Conservation (phyloP, 768 basidiomycete genomes). For the Cytidiella melzeri region DNA sequence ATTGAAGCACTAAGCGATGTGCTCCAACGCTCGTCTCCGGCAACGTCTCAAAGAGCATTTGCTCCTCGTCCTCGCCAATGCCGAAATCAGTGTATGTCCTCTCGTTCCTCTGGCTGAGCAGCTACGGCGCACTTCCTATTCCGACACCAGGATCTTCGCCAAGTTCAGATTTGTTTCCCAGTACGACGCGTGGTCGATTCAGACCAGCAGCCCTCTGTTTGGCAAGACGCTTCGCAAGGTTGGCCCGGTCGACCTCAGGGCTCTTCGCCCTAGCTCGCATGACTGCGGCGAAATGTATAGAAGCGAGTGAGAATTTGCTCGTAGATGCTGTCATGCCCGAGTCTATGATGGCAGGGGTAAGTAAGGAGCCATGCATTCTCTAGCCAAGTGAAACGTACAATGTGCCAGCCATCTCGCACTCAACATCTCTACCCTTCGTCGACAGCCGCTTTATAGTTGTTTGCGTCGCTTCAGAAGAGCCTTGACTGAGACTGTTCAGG, state of each 20-base stretch:
- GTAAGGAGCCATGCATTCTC: no score
- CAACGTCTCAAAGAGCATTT: conserved; percentile 60
- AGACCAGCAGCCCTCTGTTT: conserved; percentile 31
- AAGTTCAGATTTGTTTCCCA: conserved; percentile 70
- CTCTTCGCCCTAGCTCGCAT: conserved; percentile 24
- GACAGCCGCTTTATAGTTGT: conserved; percentile 4
- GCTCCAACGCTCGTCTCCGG: conserved; percentile 43
- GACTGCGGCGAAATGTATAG: conserved; percentile 44
- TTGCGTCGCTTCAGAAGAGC: no score
- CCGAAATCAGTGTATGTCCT: conserved; percentile 62
- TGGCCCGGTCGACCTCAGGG: conserved; percentile 33
- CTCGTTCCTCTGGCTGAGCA: conserved; percentile 30
- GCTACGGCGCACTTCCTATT: conserved; percentile 27
- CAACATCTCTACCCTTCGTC: conserved; percentile 17
- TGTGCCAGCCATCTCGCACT: conserved; percentile 18
- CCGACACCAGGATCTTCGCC: conserved; percentile 53
- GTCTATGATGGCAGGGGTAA: conserved; percentile 15
- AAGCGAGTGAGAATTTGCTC: conserved; percentile 26
- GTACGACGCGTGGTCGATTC: conserved; percentile 58
- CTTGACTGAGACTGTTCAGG: no score
- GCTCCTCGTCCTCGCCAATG: conserved; percentile 49
- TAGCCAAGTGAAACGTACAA: conserved; percentile 24
- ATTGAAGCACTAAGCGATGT: background rate
- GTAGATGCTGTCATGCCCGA: conserved; percentile 37
- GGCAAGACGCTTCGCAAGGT: conserved; percentile 41